Evolutionary conservation across 345 rosid genomes (phyloP).

Genomic region (Eucalyptus polyanthemos): DNA sequence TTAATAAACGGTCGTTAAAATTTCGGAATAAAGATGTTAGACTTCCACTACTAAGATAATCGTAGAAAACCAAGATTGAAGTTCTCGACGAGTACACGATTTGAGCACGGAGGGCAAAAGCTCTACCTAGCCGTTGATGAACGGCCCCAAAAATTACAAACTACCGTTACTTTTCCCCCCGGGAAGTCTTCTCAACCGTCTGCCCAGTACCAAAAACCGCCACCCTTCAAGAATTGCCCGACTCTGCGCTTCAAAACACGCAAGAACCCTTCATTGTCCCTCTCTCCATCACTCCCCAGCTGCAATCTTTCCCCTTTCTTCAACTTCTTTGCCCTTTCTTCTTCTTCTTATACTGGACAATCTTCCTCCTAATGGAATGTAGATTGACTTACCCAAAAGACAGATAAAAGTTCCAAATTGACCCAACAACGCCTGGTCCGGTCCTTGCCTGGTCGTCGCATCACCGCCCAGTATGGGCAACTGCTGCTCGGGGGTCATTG

Average conservation of each 20-base stretch:
- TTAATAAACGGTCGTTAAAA: background rate
- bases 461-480: slow-evolving; percentile 41
- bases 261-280: background rate
- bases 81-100: background rate
- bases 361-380: background rate
- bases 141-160: background rate
- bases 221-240: background rate
- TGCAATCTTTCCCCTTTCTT: background rate
- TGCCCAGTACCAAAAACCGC: background rate
- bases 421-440: background rate
- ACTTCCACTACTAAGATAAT: background rate
- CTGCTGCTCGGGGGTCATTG: slow-evolving; percentile 48
- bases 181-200: background rate
- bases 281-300: background rate
- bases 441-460: background rate
- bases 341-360: background rate
- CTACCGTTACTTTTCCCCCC: background rate
- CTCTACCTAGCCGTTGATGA: background rate
- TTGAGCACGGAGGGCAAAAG: background rate
- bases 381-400: background rate
- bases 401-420: background rate
- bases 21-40: background rate
- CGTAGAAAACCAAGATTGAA: background rate
- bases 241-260: background rate
- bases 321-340: background rate